phyloP scores from a whole-genome alignment of 306 rosid species.

The Castanea crenata region DNA sequence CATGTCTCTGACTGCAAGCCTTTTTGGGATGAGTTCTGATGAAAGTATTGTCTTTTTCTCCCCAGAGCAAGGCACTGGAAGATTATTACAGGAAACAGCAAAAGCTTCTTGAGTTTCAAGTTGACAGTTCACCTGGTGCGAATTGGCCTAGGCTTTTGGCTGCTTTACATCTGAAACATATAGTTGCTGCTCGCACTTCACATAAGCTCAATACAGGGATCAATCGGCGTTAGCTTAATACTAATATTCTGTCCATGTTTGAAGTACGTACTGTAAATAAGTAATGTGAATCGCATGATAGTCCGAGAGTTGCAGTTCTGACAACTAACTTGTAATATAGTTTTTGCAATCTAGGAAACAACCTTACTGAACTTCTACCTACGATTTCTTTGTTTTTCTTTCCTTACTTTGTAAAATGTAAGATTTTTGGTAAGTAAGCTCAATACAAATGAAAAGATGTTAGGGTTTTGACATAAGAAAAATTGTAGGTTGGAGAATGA shows the following conservation, averaged over 20 bases:
- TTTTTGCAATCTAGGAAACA: neutral
- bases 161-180: conserved; percentile 74
- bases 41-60: neutral
- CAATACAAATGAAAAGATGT: neutral
- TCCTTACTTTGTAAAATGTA: neutral
- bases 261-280: neutral
- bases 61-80: conserved; percentile 56
- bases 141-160: conserved; percentile 80
- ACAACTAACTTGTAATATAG: too few relatives aligned
- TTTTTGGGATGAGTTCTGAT: neutral
- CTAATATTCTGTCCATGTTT: neutral
- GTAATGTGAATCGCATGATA: neutral
- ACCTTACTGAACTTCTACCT: neutral
- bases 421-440: too few relatives aligned
- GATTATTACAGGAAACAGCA: conserved; percentile 63
- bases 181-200: conserved; percentile 49
- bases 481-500: neutral
- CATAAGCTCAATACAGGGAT: conserved; percentile 65
- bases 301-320: neutral
- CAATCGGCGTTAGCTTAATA: neutral
- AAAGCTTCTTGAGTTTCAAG: conserved; percentile 60
- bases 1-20: too few relatives aligned
- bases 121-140: conserved; percentile 54
- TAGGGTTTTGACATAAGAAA: neutral
- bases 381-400: neutral